phyloP scores from a whole-genome alignment of 305 asterid species.

The Fraxinus sp. region DNA sequence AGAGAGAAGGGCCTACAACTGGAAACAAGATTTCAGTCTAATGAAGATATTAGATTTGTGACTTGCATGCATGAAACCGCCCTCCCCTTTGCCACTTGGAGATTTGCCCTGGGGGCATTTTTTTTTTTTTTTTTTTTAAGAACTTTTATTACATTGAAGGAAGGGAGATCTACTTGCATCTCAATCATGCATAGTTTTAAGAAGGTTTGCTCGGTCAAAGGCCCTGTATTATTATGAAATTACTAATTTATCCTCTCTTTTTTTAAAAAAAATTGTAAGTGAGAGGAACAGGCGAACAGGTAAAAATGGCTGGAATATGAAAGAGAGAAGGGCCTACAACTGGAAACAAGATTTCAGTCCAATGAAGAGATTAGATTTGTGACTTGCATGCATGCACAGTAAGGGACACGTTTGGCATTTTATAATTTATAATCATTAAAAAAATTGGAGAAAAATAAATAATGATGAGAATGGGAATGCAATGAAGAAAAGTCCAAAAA shows the following conservation, averaged over 20 bases:
- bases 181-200: background rate
- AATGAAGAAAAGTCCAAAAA: slow-evolving; percentile 36
- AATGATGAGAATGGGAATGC: background rate
- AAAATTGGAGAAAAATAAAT: background rate
- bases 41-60: slow-evolving; percentile 51
- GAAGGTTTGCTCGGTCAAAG: background rate
- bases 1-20: slow-evolving; percentile 34
- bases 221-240: background rate
- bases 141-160: background rate
- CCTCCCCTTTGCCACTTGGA: no score
- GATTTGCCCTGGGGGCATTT: no score
- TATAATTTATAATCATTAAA: background rate
- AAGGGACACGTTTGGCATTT: slow-evolving; percentile 27
- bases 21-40: slow-evolving; percentile 34
- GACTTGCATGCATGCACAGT: slow-evolving; percentile 40
- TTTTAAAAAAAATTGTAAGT: background rate
- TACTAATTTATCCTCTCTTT: background rate
- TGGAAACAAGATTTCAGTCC: slow-evolving; percentile 32
- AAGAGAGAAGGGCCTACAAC: slow-evolving; percentile 33
- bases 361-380: slow-evolving; percentile 52
- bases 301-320: slow-evolving; percentile 21
- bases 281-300: background rate
- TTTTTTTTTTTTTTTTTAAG: no score
- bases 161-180: background rate
- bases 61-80: slow-evolving; percentile 47